Percentiles rank a stretch among this genome's conserved stretches.
phyloP scores from a whole-genome alignment of 306 rosid species.

The Rosa multiflora region DNA sequence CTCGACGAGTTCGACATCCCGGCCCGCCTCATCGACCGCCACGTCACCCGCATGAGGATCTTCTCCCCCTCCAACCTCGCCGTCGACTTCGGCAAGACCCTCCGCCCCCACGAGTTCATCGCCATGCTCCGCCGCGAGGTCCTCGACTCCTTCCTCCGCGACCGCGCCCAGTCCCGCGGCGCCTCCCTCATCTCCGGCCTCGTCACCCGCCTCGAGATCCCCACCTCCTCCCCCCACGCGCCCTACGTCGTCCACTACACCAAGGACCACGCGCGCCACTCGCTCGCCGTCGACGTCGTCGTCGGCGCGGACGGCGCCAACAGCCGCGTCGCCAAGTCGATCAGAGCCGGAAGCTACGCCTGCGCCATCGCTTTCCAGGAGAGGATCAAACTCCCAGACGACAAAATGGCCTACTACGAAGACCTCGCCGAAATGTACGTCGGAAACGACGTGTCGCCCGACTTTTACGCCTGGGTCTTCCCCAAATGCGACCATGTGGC shows the following conservation, averaged over 20 bases:
- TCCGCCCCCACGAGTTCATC: conserved; percentile 68
- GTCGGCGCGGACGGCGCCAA: conserved; percentile 88
- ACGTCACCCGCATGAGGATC: conserved; percentile 65
- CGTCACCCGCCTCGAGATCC: conserved; percentile 60
- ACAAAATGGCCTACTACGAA: conserved; percentile 72
- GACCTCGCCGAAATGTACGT: conserved; percentile 87
- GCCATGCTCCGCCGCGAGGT: conserved; percentile 94
- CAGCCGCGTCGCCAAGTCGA: conserved; percentile 77
- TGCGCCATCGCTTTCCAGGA: conserved; percentile 92
- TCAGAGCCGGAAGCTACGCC: conserved; percentile 67
- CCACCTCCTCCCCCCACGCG: conserved; percentile 25
- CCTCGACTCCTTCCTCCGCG: conserved; percentile 81
- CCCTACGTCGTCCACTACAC: conserved; percentile 70
- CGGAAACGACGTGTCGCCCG: conserved; percentile 87
- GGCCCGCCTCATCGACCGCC: conserved; percentile 72
- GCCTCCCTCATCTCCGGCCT: conserved; percentile 61
- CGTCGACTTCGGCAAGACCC: conserved; percentile 82
- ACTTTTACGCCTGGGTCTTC: conserved; percentile 91
- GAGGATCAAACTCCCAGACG: conserved; percentile 65
- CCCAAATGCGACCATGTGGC: conserved; percentile 98
- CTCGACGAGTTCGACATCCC: conserved; percentile 84
- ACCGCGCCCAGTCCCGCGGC: conserved; percentile 66
- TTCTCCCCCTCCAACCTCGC: conserved; percentile 89
- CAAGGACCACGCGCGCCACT: conserved; percentile 23
- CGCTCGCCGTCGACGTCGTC: conserved; percentile 75